These are phyloP conservation scores for Calonectria pauciramosa DNA, from an alignment of 2,329 filamentous ascomycete species.

Conservation along the genomic window DNA sequence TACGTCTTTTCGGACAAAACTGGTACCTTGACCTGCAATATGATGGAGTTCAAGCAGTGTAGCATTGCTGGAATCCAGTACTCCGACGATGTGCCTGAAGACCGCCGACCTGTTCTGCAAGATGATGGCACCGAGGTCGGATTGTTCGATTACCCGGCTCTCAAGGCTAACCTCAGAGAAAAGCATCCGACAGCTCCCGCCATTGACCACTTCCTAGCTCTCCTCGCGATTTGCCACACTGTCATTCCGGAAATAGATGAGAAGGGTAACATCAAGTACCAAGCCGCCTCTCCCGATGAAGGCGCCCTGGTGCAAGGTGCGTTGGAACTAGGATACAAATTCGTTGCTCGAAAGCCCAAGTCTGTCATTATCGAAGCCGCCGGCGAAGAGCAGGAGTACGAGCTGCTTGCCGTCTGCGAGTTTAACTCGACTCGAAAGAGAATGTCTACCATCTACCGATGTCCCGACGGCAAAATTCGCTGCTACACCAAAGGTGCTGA, in stretches of 20 bases:
- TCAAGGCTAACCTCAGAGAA: constrained; percentile 77
- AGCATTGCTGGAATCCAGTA: constrained; percentile 96
- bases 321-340: constrained; percentile 86
- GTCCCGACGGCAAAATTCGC: constrained; percentile 93
- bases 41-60: constrained; percentile 98
- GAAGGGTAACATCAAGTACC: constrained; percentile 92
- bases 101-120: constrained; percentile 83
- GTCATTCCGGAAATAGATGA: constrained; percentile 93
- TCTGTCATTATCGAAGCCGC: constrained; percentile 86
- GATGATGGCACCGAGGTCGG: constrained; percentile 85
- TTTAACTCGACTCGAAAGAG: constrained; percentile 96
- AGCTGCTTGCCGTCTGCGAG: constrained; percentile 95
- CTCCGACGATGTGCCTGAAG: constrained; percentile 91
- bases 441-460: constrained; percentile 98
- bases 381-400: constrained; percentile 83
- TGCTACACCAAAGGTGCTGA: constrained; percentile 98
- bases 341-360: constrained; percentile 89
- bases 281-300: constrained; percentile 97
- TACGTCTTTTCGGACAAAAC: constrained; percentile 99
- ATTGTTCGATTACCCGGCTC: constrained; percentile 85
- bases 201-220: constrained; percentile 85
- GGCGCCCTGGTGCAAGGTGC: constrained; percentile 97
- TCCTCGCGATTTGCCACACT: constrained; percentile 93
- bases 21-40: constrained; percentile 95
- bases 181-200: constrained; percentile 63